Evolutionary conservation across 129 eudicot species (phyloP).

Genomic region (Artemisia annua): DNA sequence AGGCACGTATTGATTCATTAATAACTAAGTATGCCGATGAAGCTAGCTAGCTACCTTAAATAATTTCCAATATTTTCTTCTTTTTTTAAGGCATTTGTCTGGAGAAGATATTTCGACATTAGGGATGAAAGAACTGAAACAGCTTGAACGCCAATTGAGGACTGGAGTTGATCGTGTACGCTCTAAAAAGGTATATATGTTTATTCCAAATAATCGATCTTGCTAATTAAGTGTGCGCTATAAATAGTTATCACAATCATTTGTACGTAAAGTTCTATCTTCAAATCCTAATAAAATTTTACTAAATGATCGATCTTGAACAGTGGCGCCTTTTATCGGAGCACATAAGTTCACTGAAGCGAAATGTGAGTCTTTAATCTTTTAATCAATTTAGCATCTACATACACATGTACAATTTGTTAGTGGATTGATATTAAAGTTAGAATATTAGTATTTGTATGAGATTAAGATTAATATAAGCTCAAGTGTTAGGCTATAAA

Average conservation of each 20-base stretch:
- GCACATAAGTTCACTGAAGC: constrained; percentile 55
- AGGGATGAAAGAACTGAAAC: constrained; percentile 75
- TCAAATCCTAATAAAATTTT: constrained; percentile 17
- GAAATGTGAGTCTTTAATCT: constrained; percentile 50
- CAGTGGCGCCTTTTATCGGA: constrained; percentile 70
- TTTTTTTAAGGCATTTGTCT: constrained; percentile 46
- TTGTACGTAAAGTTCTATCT: neutral
- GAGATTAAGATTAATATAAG: no score
- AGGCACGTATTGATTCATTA: constrained; percentile 24
- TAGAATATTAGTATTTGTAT: no score
- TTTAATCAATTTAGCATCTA: neutral
- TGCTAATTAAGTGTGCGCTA: neutral
- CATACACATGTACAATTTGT: neutral
- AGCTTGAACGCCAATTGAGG: constrained; percentile 69
- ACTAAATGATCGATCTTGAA: constrained; percentile 14
- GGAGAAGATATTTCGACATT: constrained; percentile 65
- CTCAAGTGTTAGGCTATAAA: no score
- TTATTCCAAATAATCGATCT: neutral
- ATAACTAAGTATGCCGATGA: no score
- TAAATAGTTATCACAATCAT: neutral
- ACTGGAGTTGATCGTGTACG: constrained; percentile 75
- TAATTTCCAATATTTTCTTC: neutral
- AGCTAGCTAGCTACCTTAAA: no score
- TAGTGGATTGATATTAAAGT: no score
- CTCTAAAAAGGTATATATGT: constrained; percentile 57